These are phyloP conservation scores for Sanguinoderma infundibulare DNA, from an alignment of 1,284 basidiomycete genomes.

Conservation along the genomic window DNA sequence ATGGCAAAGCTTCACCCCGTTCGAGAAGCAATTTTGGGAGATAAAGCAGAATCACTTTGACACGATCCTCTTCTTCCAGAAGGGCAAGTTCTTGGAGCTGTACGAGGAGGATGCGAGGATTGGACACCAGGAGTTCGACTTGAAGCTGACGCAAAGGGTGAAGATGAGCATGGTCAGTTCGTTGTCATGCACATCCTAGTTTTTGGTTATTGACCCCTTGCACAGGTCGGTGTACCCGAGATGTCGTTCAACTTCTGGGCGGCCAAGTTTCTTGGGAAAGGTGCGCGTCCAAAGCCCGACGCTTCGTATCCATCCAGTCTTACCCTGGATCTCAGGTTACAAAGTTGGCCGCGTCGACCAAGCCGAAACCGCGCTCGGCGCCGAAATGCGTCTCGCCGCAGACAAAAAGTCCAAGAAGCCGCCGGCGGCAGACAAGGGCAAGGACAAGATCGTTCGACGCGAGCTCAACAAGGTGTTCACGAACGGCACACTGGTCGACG, in stretches of 20 bases:
- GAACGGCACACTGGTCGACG: constrained; percentile 95
- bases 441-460: constrained; percentile 83
- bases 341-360: constrained; percentile 99
- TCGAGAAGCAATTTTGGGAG: constrained; percentile 98
- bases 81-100: constrained; percentile 78
- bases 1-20: constrained; percentile 91
- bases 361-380: constrained; percentile 89
- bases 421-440: constrained; percentile 50
- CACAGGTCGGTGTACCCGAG: constrained; percentile 94
- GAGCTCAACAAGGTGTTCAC: constrained; percentile 97
- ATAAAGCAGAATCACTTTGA: constrained; percentile 97
- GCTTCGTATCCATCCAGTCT: background rate
- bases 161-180: constrained; percentile 97
- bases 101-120: constrained; percentile 94
- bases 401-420: constrained; percentile 63
- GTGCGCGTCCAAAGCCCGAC: constrained; percentile 36
- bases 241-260: constrained; percentile 93
- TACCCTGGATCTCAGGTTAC: constrained; percentile 60
- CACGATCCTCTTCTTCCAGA: constrained; percentile 97
- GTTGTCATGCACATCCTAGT: background rate
- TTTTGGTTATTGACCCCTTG: background rate
- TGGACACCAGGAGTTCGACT: constrained; percentile 90
- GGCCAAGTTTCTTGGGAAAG: constrained; percentile 84
- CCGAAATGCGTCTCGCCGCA: constrained; percentile 80
- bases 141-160: constrained; percentile 89